Evolutionary conservation across 1,139 yeast genomes (phyloP).

Genomic region (Pichia sp.): DNA sequence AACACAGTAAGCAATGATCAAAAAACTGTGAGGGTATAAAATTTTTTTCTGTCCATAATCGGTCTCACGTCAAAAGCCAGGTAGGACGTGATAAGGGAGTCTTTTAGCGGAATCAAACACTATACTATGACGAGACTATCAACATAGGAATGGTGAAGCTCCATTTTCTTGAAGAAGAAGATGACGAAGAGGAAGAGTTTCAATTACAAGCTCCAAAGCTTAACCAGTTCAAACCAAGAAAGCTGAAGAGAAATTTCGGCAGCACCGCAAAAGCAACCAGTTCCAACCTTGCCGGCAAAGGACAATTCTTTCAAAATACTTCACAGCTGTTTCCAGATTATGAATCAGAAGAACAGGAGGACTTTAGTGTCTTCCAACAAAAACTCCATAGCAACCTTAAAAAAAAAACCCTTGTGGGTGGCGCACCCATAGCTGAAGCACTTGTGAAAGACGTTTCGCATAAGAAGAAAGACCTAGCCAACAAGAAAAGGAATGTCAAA

Average conservation of each 20-base stretch:
- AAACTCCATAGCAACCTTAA: background rate
- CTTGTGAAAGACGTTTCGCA: background rate
- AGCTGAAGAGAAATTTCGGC: background rate
- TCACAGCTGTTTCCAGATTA: background rate
- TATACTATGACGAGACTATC: background rate
- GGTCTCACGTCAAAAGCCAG: too few relatives aligned
- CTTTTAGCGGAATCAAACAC: background rate
- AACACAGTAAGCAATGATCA: background rate
- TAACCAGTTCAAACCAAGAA: slow-evolving; percentile 6
- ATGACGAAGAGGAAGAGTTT: background rate
- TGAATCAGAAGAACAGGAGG: background rate
- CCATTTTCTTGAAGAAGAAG: background rate
- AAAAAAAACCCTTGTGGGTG: background rate
- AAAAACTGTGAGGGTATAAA: background rate
- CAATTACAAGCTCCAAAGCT: background rate
- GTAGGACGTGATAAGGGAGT: too few relatives aligned
- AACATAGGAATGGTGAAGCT: background rate
- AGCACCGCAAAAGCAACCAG: background rate
- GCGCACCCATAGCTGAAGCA: background rate
- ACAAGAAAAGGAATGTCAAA: background rate
- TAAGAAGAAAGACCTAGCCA: background rate
- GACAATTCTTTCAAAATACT: background rate
- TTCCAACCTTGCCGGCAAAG: too few relatives aligned
- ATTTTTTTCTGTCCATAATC: background rate
- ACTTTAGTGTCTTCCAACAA: background rate